These are phyloP conservation scores for Eragrostis nindensis DNA, from an alignment of 176 grass and related monocot genomes.

Conservation along the genomic window DNA sequence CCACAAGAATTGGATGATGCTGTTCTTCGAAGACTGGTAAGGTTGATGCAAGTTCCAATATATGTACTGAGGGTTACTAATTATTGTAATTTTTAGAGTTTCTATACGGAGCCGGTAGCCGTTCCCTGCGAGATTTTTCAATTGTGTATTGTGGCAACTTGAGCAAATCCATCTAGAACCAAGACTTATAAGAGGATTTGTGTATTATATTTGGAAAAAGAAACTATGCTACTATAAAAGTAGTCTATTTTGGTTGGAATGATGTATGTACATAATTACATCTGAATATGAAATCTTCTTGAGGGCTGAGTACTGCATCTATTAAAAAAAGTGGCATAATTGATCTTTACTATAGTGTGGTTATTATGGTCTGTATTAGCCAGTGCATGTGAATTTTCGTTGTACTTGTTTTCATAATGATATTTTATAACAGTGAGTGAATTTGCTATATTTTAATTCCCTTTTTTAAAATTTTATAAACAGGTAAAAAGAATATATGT, in stretches of 20 bases:
- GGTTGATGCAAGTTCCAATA: constrained; percentile 1
- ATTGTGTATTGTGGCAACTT: not conserved
- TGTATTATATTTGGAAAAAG: not conserved
- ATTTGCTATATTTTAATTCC: not conserved
- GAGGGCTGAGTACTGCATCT: not conserved
- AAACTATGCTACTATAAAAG: not conserved
- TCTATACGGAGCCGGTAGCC: not conserved
- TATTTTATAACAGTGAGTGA: not conserved
- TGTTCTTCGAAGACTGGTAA: constrained; percentile 94
- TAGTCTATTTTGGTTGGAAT: not conserved
- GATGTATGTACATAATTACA: not conserved
- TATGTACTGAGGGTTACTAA: not conserved
- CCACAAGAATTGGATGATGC: constrained; percentile 99
- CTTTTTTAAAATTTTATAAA: constrained; percentile 31
- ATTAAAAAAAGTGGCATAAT: not conserved
- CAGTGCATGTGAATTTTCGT: not conserved
- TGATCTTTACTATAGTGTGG: not conserved
- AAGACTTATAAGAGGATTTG: not conserved
- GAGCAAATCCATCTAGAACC: not conserved
- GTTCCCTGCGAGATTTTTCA: not conserved
- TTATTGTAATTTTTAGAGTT: not conserved
- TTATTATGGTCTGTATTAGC: not conserved
- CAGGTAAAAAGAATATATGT: constrained; percentile 99
- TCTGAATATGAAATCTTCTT: not conserved
- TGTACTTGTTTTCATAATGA: not conserved